Conservation (phyloP, 257 asterid genomes). For the Solanum dulcamara region DNA sequence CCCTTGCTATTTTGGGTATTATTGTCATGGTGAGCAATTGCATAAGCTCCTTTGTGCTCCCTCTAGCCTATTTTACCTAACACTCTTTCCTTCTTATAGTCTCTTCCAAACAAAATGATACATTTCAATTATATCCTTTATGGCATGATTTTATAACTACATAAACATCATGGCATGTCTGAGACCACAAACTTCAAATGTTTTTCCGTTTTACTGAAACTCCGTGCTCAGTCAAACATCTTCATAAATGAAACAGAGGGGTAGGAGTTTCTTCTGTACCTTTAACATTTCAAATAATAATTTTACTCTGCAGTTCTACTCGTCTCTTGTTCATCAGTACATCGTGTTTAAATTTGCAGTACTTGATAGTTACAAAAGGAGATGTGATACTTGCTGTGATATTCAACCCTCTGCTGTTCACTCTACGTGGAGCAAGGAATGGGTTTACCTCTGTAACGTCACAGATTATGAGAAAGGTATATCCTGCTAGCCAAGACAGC, state of each 20-base stretch:
- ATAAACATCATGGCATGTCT: neutral
- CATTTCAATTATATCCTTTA: neutral
- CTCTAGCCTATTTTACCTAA: neutral
- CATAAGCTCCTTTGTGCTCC: neutral
- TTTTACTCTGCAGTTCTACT: neutral
- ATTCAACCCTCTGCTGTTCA: conserved; percentile 71
- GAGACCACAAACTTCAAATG: neutral
- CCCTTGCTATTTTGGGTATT: conserved; percentile 65
- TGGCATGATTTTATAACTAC: neutral
- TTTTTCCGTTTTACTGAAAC: neutral
- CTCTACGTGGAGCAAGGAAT: conserved; percentile 60
- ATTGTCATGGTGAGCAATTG: conserved; percentile 39
- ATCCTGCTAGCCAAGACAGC: conserved; percentile 12
- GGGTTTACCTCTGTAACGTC: conserved; percentile 36
- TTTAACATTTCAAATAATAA: neutral
- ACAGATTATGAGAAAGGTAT: conserved; percentile 22
- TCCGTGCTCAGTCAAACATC: neutral
- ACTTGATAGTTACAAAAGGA: conserved; percentile 64
- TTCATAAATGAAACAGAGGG: neutral
- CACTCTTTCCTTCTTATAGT: neutral
- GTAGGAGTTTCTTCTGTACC: neutral
- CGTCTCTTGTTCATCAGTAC: neutral
- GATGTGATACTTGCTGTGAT: conserved; percentile 65
- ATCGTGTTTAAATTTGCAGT: conserved; percentile 26
- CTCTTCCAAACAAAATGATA: neutral